Conservation (phyloP, 306 rosid species). For the Boehmeria nivea region DNA sequence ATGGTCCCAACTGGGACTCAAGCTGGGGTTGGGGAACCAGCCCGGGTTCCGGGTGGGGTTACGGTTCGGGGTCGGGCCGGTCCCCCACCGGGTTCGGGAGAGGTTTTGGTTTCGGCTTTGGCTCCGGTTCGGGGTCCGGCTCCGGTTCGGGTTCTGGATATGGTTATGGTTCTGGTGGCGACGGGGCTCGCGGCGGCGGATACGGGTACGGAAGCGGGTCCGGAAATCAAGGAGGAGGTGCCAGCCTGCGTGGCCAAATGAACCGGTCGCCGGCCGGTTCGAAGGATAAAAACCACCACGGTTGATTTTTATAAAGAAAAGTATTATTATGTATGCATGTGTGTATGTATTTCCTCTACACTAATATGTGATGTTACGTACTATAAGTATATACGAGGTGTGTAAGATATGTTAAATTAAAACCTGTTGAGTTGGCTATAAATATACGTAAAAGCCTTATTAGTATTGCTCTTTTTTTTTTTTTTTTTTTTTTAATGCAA, state of each 20-base stretch:
- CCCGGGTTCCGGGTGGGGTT: constrained; percentile 72
- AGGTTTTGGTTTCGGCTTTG: constrained; percentile 61
- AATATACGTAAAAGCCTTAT: too few relatives aligned
- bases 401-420: not conserved
- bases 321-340: not conserved
- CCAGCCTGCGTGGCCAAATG: constrained; percentile 13
- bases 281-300: constrained; percentile 29
- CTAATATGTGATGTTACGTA: not conserved
- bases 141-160: constrained; percentile 53
- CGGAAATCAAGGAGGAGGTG: constrained; percentile 26
- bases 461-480: too few relatives aligned
- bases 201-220: constrained; percentile 54
- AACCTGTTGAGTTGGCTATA: not conserved
- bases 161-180: constrained; percentile 54
- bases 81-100: constrained; percentile 50
- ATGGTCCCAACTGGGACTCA: constrained; percentile 69
- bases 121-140: constrained; percentile 57
- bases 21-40: constrained; percentile 83
- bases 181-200: constrained; percentile 51
- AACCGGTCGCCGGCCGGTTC: constrained; percentile 18
- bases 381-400: not conserved
- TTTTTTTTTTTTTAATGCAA: too few relatives aligned
- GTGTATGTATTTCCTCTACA: not conserved
- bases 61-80: constrained; percentile 69
- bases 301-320: constrained; percentile 21